Evolutionary conservation across 345 rosid genomes (phyloP).

Genomic region (Mangifera indica): DNA sequence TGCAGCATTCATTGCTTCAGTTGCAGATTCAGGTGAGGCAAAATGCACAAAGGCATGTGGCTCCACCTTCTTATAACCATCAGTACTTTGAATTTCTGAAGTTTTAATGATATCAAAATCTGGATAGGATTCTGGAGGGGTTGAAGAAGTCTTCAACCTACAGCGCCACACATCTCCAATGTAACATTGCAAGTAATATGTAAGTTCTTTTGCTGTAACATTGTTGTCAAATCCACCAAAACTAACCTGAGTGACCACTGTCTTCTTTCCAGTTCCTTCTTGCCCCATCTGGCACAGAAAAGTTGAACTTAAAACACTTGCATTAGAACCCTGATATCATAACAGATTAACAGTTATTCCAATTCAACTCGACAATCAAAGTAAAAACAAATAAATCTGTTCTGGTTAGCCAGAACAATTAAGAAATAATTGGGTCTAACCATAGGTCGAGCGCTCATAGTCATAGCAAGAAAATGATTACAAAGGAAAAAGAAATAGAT

Average conservation of each 20-base stretch:
- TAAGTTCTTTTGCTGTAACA: slow-evolving; percentile 58
- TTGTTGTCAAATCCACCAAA: slow-evolving; percentile 65
- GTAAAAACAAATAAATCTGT: background rate
- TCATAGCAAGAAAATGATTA: too few species aligned
- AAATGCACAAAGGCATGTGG: slow-evolving; percentile 95
- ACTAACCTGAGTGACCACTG: slow-evolving; percentile 70
- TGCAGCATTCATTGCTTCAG: slow-evolving; percentile 27
- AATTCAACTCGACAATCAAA: background rate
- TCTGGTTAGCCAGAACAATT: too few species aligned
- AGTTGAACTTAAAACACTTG: background rate
- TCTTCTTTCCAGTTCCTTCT: slow-evolving; percentile 35
- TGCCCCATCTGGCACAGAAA: slow-evolving; percentile 34
- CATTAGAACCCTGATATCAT: background rate
- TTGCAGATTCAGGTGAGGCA: slow-evolving; percentile 44
- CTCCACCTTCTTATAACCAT: slow-evolving; percentile 55
- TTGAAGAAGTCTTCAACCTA: slow-evolving; percentile 83
- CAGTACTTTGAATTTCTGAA: slow-evolving; percentile 26
- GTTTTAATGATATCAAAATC: slow-evolving; percentile 41
- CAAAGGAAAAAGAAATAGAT: background rate
- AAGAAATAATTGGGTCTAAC: too few species aligned
- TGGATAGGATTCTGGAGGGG: slow-evolving; percentile 80
- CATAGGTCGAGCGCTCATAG: too few species aligned
- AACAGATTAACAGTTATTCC: background rate
- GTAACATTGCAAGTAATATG: slow-evolving; percentile 51
- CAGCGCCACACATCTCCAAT: slow-evolving; percentile 73